Evolutionary conservation across 23 red algal species (phyloP).

Genomic region (Cyanidium caldarium): DNA sequence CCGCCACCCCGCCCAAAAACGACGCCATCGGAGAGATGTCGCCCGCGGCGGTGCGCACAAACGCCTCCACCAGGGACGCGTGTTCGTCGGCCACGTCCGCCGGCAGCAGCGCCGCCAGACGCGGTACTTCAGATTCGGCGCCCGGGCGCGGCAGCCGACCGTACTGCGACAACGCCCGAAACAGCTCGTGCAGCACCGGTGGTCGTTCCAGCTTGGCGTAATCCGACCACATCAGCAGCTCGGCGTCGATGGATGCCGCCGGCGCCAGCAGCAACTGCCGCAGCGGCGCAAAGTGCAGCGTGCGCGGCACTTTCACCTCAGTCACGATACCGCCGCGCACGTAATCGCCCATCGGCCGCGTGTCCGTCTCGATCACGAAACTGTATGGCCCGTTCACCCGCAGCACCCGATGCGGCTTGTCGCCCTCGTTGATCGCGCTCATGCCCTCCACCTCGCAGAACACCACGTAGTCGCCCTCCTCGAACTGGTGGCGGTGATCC

Average conservation of each 20-base stretch:
- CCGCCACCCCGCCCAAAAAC: conserved; percentile 68
- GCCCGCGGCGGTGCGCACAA: conserved; percentile 61
- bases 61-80: conserved; percentile 44
- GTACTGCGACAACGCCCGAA: conserved; percentile 33
- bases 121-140: conserved; percentile 10
- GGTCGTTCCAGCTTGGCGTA: conserved; percentile 73
- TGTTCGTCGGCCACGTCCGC: background rate
- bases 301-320: conserved; percentile 75
- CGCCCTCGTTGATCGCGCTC: conserved; percentile 68
- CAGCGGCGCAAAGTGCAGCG: conserved; percentile 45
- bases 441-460: conserved; percentile 86
- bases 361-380: conserved; percentile 50
- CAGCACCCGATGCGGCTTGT: conserved; percentile 24
- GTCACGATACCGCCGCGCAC: conserved; percentile 72
- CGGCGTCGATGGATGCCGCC: background rate
- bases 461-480: conserved; percentile 67
- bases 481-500: conserved; percentile 91
- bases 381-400: conserved; percentile 68
- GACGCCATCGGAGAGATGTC: conserved; percentile 76
- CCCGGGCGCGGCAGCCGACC: conserved; percentile 48
- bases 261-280: conserved; percentile 23
- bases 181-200: conserved; percentile 48
- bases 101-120: background rate
- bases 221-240: conserved; percentile 19
- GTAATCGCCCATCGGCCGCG: conserved; percentile 29